A percentile compares a stretch with the other conserved stretches of the same genome.
Evolutionary conservation across 768 basidiomycete species (phyloP).

Genomic region (Inosperma sp.): DNA sequence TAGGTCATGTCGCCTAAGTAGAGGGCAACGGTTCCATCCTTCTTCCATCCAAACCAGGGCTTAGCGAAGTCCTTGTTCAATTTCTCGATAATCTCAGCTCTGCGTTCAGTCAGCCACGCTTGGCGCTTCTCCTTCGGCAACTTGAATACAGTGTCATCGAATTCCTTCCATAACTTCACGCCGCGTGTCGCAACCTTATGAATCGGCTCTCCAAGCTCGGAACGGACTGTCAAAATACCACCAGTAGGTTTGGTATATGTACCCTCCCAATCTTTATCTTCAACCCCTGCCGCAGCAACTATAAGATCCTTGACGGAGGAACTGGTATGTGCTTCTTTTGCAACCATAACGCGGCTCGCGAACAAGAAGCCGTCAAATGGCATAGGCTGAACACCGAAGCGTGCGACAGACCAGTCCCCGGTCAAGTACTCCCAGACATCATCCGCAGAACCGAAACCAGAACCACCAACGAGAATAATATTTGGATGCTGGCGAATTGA

Average conservation of each 20-base stretch:
- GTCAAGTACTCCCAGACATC: conserved; percentile 97
- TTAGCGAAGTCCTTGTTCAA: conserved; percentile 95
- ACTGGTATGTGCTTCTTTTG: conserved; percentile 95
- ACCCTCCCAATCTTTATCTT: conserved; percentile 87
- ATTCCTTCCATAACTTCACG: conserved; percentile 98
- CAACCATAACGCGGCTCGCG: conserved; percentile 96
- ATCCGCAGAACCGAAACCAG: conserved; percentile 91
- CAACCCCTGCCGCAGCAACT: conserved; percentile 88
- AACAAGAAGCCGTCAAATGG: conserved; percentile 98
- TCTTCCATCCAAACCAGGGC: conserved; percentile 97
- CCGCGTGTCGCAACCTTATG: conserved; percentile 98
- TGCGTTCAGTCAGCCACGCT: conserved; percentile 82
- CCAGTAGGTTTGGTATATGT: conserved; percentile 94
- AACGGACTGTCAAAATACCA: conserved; percentile 93
- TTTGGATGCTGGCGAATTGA: conserved; percentile 87
- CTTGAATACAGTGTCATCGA: conserved; percentile 94
- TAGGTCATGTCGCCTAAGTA: conserved; percentile 98
- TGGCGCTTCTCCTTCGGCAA: conserved; percentile 93
- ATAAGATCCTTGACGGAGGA: conserved; percentile 96
- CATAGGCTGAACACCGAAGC: conserved; percentile 88
- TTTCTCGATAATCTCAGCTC: conserved; percentile 84
- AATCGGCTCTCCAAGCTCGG: conserved; percentile 97
- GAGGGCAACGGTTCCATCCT: conserved; percentile 75
- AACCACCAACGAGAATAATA: conserved; percentile 87
- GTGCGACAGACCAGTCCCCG: conserved; percentile 87